A percentile compares a stretch with the other conserved stretches of the same genome.
Conservation (phyloP, 352 stramenopile genomes). For the Globisporangium lucens region DNA sequence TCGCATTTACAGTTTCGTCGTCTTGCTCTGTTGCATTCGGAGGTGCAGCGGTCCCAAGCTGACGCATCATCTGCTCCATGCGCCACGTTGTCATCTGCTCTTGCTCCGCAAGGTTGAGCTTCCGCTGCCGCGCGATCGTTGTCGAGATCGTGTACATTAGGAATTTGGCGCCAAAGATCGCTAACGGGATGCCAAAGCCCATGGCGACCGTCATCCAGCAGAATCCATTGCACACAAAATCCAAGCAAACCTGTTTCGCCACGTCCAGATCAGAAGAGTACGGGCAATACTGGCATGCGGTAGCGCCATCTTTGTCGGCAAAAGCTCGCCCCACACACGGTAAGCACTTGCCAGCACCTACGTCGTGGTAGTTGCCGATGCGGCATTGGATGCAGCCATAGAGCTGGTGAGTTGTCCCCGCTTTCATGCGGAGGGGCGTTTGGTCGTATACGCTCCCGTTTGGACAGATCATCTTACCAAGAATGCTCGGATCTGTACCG, state of each 20-base stretch:
- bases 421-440: conserved; percentile 16
- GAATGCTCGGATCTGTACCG: conserved; percentile 28
- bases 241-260: conserved; percentile 32
- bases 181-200: conserved; percentile 39
- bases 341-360: conserved; percentile 34
- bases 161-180: conserved; percentile 57
- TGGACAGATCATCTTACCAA: conserved; percentile 39
- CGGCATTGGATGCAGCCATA: conserved; percentile 65
- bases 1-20: conserved; percentile 19
- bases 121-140: conserved; percentile 33
- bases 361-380: conserved; percentile 57
- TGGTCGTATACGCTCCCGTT: conserved; percentile 52
- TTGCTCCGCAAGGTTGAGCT: conserved; percentile 50
- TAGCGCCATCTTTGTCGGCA: conserved; percentile 48
- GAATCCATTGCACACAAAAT: conserved; percentile 50
- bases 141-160: conserved; percentile 42
- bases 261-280: conserved; percentile 52
- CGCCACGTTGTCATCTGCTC: conserved; percentile 69
- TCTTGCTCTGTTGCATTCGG: conserved; percentile 18
- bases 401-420: conserved; percentile 21
- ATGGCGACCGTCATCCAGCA: conserved; percentile 68
- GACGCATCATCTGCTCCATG: conserved; percentile 60
- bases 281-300: conserved; percentile 51
- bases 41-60: conserved; percentile 27
- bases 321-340: conserved; percentile 43